A percentile compares a stretch with the other conserved stretches of the same genome.
phyloP scores from a whole-genome alignment of 208 protist genomes.

The Crithidia bombi region DNA sequence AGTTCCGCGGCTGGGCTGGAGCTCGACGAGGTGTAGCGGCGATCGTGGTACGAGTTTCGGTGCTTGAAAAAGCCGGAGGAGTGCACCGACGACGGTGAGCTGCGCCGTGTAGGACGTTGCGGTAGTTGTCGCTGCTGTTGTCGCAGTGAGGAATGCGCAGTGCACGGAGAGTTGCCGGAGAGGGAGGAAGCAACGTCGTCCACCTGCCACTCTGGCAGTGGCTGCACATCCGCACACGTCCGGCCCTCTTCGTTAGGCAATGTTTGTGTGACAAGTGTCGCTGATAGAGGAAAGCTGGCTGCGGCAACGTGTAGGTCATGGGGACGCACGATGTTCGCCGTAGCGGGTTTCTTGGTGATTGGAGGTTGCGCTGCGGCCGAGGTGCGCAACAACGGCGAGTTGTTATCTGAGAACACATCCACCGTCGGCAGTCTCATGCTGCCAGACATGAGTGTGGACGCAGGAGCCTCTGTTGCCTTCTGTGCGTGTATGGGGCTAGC shows the following conservation, averaged over 20 bases:
- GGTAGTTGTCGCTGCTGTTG: background rate
- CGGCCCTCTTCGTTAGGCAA: background rate
- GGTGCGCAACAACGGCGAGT: slow-evolving; percentile 1
- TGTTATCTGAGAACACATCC: background rate
- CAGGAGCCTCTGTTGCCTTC: background rate
- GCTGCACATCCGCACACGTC: background rate
- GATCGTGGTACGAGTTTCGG: slow-evolving; percentile 18
- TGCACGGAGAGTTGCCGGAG: background rate
- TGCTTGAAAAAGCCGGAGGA: background rate
- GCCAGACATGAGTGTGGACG: background rate
- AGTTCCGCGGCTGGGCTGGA: slow-evolving; percentile 6
- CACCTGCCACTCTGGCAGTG: slow-evolving; percentile 1
- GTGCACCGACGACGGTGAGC: slow-evolving; percentile 1
- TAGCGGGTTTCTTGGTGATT: background rate
- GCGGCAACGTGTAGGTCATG: background rate
- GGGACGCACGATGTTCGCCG: background rate
- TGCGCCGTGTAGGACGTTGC: background rate
- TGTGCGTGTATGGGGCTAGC: background rate
- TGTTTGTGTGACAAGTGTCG: background rate
- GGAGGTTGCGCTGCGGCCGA: background rate
- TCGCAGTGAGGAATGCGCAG: background rate
- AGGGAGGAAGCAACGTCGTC: background rate
- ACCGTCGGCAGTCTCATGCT: background rate
- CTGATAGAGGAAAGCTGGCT: background rate
- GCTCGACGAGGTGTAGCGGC: slow-evolving; percentile 13